Evolutionary conservation across 768 basidiomycete species (phyloP).

Genomic region (Mycena amicta): DNA sequence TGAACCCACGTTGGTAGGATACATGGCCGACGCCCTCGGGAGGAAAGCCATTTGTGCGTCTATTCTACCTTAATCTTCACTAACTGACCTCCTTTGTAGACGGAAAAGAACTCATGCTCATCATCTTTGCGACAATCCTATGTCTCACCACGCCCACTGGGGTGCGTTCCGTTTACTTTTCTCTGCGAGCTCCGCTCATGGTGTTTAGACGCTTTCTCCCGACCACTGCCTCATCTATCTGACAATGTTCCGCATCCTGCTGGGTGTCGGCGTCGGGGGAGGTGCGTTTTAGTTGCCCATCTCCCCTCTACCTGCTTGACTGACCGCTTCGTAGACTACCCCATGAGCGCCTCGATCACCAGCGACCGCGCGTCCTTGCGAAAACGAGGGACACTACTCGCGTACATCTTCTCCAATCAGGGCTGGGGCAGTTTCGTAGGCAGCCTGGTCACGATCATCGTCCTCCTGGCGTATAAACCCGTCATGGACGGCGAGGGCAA

Average conservation of each 20-base stretch:
- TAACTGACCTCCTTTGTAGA: constrained; percentile 38
- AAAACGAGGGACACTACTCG: constrained; percentile 73
- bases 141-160: constrained; percentile 68
- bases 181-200: too few species aligned
- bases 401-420: constrained; percentile 76
- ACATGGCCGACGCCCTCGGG: constrained; percentile 66
- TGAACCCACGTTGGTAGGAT: constrained; percentile 40
- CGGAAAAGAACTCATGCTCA: constrained; percentile 80
- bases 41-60: constrained; percentile 65
- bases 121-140: constrained; percentile 77
- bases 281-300: constrained; percentile 2
- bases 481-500: constrained; percentile 62
- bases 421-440: constrained; percentile 78
- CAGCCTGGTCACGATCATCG: constrained; percentile 61
- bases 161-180: too few species aligned
- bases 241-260: constrained; percentile 65
- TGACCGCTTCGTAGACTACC: constrained; percentile 53
- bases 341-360: constrained; percentile 72
- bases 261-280: constrained; percentile 79
- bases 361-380: constrained; percentile 66
- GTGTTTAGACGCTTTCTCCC: constrained; percentile 55
- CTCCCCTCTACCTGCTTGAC: not conserved
- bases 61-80: not conserved
- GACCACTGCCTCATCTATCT: constrained; percentile 62
- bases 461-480: constrained; percentile 62